These are phyloP conservation scores for Lablab purpureus DNA, from an alignment of 306 rosid species.

Conservation along the genomic window DNA sequence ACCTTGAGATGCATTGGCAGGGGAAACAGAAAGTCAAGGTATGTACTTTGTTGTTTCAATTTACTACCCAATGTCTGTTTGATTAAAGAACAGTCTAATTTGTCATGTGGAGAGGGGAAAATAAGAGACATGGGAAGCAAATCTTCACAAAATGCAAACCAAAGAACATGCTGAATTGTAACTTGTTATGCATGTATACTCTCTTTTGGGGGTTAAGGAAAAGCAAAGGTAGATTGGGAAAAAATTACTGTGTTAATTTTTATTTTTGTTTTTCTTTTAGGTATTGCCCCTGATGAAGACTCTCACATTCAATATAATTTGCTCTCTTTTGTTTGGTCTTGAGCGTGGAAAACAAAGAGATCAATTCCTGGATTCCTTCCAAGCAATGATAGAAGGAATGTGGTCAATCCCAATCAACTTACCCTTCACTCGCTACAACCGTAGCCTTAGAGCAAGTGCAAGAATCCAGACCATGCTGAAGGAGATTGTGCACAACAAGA, in stretches of 20 bases:
- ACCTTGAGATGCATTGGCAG: conserved; percentile 76
- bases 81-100: neutral
- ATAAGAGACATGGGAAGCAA: neutral
- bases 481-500: conserved; percentile 58
- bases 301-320: conserved; percentile 78
- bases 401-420: conserved; percentile 75
- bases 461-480: conserved; percentile 58
- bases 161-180: neutral
- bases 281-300: conserved; percentile 77
- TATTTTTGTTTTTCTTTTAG: conserved; percentile 42
- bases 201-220: neutral
- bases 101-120: neutral
- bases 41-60: conserved; percentile 24
- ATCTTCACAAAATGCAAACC: neutral
- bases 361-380: conserved; percentile 49
- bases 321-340: conserved; percentile 72
- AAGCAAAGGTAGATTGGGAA: neutral
- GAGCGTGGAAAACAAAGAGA: conserved; percentile 68
- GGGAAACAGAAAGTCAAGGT: conserved; percentile 65
- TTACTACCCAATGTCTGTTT: neutral
- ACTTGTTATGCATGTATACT: neutral
- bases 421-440: conserved; percentile 73
- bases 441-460: conserved; percentile 67
- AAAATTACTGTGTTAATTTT: neutral
- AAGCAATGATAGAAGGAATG: conserved; percentile 61